A percentile compares a stretch with the other conserved stretches of the same genome.
phyloP scores from a whole-genome alignment of 2,329 filamentous ascomycete genomes.

The Tolypocladium endophyticum region DNA sequence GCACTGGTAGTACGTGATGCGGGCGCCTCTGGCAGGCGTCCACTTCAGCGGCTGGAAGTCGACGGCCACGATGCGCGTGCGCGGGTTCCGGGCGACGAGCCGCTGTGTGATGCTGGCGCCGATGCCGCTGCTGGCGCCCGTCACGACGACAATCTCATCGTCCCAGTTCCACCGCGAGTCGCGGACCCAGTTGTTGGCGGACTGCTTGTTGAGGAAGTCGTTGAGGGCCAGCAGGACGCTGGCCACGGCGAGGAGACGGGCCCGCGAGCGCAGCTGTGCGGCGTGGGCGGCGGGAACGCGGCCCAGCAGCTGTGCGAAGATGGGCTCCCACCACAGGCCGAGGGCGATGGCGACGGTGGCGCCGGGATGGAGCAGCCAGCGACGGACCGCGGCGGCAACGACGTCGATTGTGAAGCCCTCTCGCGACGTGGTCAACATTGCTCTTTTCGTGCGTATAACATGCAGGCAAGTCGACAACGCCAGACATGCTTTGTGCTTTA shows the following conservation, averaged over 20 bases:
- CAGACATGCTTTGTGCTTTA: not conserved
- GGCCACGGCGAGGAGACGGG: conserved; percentile 4
- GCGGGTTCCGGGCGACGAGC: not conserved
- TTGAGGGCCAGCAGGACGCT: not conserved
- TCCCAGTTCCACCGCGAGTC: not conserved
- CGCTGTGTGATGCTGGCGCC: not conserved
- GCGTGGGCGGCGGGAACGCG: not conserved
- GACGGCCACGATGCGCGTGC: not conserved
- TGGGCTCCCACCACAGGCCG: conserved; percentile 3
- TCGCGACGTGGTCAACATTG: not conserved
- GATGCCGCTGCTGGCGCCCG: not conserved
- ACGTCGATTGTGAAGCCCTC: conserved; percentile 16
- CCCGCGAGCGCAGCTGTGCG: not conserved
- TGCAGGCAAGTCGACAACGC: not conserved
- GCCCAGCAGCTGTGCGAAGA: conserved; percentile 2
- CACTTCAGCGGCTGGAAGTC: not conserved
- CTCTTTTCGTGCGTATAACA: not conserved
- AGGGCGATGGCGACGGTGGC: conserved; percentile 8
- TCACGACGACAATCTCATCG: not conserved
- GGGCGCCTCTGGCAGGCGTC: not conserved
- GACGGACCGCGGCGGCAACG: conserved; percentile 7
- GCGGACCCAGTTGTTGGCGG: not conserved
- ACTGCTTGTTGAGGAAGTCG: not conserved
- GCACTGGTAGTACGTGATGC: not conserved
- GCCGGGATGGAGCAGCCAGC: conserved; percentile 10